phyloP scores from a whole-genome alignment of 2,329 filamentous ascomycete species.

The Rhytidhysteron rufulum region DNA sequence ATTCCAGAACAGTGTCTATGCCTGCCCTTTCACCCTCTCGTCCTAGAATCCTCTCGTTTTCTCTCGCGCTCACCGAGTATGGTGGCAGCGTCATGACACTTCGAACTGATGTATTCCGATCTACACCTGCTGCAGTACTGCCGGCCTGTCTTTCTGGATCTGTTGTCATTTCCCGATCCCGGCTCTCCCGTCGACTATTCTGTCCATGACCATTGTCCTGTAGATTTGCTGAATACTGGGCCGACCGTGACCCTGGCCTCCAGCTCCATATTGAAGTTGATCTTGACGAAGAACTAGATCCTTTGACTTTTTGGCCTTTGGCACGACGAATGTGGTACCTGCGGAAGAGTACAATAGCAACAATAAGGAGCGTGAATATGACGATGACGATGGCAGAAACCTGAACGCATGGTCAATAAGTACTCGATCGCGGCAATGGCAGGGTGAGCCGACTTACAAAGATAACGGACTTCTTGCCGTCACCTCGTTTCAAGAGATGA shows the following conservation, averaged over 20 bases:
- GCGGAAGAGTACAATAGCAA: background rate
- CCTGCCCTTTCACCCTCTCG: constrained; percentile 88
- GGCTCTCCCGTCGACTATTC: constrained; percentile 16
- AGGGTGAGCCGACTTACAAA: background rate
- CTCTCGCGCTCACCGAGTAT: constrained; percentile 69
- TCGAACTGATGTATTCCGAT: constrained; percentile 79
- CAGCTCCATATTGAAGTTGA: constrained; percentile 30
- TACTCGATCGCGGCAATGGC: background rate
- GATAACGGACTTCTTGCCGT: background rate
- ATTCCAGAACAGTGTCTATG: constrained; percentile 85
- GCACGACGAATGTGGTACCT: background rate
- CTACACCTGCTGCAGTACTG: constrained; percentile 50
- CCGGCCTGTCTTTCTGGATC: constrained; percentile 25
- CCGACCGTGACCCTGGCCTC: constrained; percentile 18
- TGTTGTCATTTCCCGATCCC: constrained; percentile 27
- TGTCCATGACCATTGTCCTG: constrained; percentile 29
- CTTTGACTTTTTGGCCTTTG: background rate
- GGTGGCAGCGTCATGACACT: constrained; percentile 92
- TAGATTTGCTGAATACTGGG: constrained; percentile 30
- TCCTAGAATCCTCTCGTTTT: constrained; percentile 77
- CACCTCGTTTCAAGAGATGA: background rate
- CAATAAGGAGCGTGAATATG: background rate
- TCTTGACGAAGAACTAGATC: constrained; percentile 13
- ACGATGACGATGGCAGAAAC: constrained; percentile 1
- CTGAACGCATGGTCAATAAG: background rate